Evolutionary conservation across 1,139 yeast species (phyloP), one percentile per base, ranked within the genome.

Genomic region (Debaryomyces sp.): DNA sequence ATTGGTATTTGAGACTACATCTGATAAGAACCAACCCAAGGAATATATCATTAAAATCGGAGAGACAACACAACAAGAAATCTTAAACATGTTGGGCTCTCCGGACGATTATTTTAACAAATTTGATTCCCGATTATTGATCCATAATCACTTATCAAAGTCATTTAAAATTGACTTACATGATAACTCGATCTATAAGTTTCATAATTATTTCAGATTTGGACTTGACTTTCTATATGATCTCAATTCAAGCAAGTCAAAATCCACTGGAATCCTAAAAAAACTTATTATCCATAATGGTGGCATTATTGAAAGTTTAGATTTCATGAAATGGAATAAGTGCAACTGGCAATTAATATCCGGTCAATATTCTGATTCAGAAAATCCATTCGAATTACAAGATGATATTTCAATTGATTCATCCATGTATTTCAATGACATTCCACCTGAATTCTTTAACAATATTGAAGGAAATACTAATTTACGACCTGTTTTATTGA

Each of bases 161-260:
- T 50, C 55, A 4, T 35, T 53, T 10, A 43, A 48, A 13, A 32
- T 50, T 10, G 53, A 45, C 27, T 42, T 50, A 29, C 54, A 57
- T 30, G 57, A 62, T 15, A 55, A 54, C 22, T 54, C 64, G 9
- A 63, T 65, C 41, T 64, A 61, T 53, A 78, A 76, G 51, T 79
- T 82, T 54, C 86, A 82, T 60, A 82, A 82, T 57, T 82, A 83
- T 59, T 82, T 74, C 59, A 62, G 70, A 24, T 69, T 63, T 49
- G 88, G 88, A 0, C 61, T 82, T 40, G 87, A 82, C 58, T 62
- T 82, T 5, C 61, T 82, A 33, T 83, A 81, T 57, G 77, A 77
- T 49, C 59, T 77, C 41, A 70, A 69, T 52, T 53, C 50, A 43
- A 63, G 62, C 2, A 54, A 61, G 4, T 51, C 30, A 6, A 27